phyloP scores from a whole-genome alignment of 2,329 filamentous ascomycete species.

The Cercospora sesami region DNA sequence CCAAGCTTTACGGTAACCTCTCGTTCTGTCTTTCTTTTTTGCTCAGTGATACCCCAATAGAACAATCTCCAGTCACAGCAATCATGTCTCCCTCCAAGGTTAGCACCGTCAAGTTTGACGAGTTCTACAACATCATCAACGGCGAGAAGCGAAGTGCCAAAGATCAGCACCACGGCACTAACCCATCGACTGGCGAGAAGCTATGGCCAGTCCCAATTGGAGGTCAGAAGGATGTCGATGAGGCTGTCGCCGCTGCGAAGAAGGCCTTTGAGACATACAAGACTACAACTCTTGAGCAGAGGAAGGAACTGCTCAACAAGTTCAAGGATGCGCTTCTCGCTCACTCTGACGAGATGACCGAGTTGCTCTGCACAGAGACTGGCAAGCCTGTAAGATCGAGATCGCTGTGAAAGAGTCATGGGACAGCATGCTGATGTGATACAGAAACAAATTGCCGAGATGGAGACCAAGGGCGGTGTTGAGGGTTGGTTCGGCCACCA shows the following conservation, averaged over 20 bases:
- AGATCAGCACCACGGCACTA: conserved; percentile 38
- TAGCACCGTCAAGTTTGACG: conserved; percentile 40
- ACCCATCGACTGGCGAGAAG: conserved; percentile 41
- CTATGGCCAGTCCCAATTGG: conserved; percentile 42
- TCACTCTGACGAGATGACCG: conserved; percentile 41
- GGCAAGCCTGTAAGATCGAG: conserved; percentile 40
- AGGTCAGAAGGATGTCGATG: conserved; percentile 42
- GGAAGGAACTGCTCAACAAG: conserved; percentile 40
- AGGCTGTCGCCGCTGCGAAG: conserved; percentile 40
- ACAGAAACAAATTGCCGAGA: conserved; percentile 44
- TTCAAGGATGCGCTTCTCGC: conserved; percentile 37
- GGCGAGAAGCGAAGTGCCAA: conserved; percentile 39
- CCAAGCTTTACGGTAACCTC: not conserved
- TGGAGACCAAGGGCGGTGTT: conserved; percentile 41
- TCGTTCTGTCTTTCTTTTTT: not conserved
- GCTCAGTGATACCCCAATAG: not conserved
- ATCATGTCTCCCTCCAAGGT: conserved; percentile 51
- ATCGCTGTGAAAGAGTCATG: not conserved
- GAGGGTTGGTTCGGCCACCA: conserved; percentile 44
- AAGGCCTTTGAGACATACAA: conserved; percentile 43
- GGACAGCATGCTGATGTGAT: conserved; percentile 13
- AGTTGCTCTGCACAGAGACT: conserved; percentile 41
- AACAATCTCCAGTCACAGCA: conserved; percentile 2
- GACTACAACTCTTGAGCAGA: conserved; percentile 37
- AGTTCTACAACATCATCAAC: conserved; percentile 44